Conservation (phyloP, 1,139 yeast genomes). For the Lodderomyces metapsilosis region DNA sequence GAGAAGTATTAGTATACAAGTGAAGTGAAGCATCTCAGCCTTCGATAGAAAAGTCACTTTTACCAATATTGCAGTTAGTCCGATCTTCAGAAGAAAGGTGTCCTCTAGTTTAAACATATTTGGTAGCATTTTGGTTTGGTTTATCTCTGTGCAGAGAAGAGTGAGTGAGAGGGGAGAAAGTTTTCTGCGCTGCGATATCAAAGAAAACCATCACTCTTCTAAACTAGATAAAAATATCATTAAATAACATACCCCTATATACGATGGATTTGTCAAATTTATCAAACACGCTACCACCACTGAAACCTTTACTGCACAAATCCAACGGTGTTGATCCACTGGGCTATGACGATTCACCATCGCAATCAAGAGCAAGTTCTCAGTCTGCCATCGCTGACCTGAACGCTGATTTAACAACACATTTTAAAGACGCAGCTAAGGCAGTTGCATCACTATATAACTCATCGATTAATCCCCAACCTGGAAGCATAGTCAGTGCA, state of each 20-base stretch:
- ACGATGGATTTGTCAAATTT: constrained; percentile 13
- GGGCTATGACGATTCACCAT: background rate
- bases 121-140: background rate
- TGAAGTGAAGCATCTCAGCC: too few relatives aligned
- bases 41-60: too few relatives aligned
- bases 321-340: background rate
- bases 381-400: constrained; percentile 22
- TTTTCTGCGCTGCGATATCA: background rate
- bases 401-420: constrained; percentile 40
- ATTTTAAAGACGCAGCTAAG: constrained; percentile 47
- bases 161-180: background rate
- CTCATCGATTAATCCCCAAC: constrained; percentile 18
- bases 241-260: background rate
- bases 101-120: too few relatives aligned
- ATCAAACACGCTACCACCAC: constrained; percentile 11
- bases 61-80: too few relatives aligned
- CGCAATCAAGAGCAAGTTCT: constrained; percentile 1
- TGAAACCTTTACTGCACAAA: constrained; percentile 7
- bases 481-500: constrained; percentile 45
- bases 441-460: constrained; percentile 45
- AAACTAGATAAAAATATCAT: too few relatives aligned
- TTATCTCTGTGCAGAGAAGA: too few relatives aligned
- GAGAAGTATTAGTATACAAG: too few relatives aligned
- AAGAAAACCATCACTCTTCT: background rate
- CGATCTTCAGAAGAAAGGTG: too few relatives aligned